A percentile compares a stretch with the other conserved stretches of the same genome.
These are phyloP conservation scores for Petunia secreta DNA, from an alignment of 257 asterid genomes.

Conservation along the genomic window DNA sequence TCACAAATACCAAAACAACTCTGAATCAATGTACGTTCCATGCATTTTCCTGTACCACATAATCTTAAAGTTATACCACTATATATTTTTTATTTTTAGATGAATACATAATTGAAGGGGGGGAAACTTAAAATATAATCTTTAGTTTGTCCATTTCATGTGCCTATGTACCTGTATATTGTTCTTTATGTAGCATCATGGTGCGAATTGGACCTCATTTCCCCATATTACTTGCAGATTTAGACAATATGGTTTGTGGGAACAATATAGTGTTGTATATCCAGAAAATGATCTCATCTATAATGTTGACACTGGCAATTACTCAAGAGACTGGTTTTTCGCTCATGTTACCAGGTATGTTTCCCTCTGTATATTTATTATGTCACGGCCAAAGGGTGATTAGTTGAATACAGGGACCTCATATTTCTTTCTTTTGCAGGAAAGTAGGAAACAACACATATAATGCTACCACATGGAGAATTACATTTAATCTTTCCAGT, in stretches of 20 bases:
- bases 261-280: conserved; percentile 44
- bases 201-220: too few relatives aligned
- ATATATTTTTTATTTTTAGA: background rate
- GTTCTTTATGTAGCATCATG: too few relatives aligned
- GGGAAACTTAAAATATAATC: too few relatives aligned
- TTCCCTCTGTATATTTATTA: too few relatives aligned
- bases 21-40: conserved; percentile 17
- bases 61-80: background rate
- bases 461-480: conserved; percentile 64
- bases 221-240: conserved; percentile 37
- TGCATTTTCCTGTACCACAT: background rate
- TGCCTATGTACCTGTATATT: too few relatives aligned
- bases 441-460: conserved; percentile 31
- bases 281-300: conserved; percentile 50
- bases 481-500: conserved; percentile 42
- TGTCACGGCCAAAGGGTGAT: too few relatives aligned
- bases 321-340: conserved; percentile 61
- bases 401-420: too few relatives aligned
- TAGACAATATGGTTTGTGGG: conserved; percentile 72
- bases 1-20: background rate
- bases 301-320: conserved; percentile 48
- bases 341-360: conserved; percentile 55
- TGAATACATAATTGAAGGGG: too few relatives aligned
- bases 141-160: too few relatives aligned
- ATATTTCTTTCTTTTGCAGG: conserved; percentile 35